Base-by-base conservation (phyloP, 2,329 filamentous ascomycete genomes). In the Cladosporium sphaerospermum region DNA sequence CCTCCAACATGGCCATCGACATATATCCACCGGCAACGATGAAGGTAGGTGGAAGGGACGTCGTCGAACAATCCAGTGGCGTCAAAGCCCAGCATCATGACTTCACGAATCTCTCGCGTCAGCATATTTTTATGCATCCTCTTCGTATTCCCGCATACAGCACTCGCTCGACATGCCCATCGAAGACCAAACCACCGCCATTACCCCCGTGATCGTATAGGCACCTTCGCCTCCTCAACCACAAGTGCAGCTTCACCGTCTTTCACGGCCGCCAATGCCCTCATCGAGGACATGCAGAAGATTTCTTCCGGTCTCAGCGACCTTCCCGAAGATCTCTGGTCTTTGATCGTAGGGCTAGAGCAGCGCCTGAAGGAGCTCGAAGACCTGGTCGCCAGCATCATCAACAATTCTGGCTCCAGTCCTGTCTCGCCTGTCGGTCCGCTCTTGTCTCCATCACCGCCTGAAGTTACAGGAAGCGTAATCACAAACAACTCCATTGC, bases 271-370 rank as follows among this genome's bases (percentile, higher is more conserved):
- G 59, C 54, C 28, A 37, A 59, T 31, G 55, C 46, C 18, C 55
- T 58, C 2, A 57, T 59, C 18, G 49, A 48, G 11, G 58, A 61
- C 31, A 58, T 61, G 3, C 43, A 56, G 16, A 47, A 56, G 11
- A 59, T 61, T 4, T 55, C 58, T 23, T 23, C 54, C 16, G 54
- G 59, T 1, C 52, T 61, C 1, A 54, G 46, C 2, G 54, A 59
- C 31, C 34, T 61, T 4, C 59, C 59, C 2, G 50, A 34, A 11
- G 52, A 61, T 14, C 54, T 61, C 10, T 52, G 58, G 9, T 39
- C 39, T n/a, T 56, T 57, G 45, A 47, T 61, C 1, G 42, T 57
- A 13, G 53, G 52, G 1, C 46, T 55, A 4, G 55, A 57, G 31
- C 46, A 54, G 16, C 56, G 57, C 23, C 48, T 59, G 2, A 45